These are phyloP conservation scores for Exophiala viscosa DNA, from an alignment of 2,329 filamentous ascomycete species.

Conservation along the genomic window DNA sequence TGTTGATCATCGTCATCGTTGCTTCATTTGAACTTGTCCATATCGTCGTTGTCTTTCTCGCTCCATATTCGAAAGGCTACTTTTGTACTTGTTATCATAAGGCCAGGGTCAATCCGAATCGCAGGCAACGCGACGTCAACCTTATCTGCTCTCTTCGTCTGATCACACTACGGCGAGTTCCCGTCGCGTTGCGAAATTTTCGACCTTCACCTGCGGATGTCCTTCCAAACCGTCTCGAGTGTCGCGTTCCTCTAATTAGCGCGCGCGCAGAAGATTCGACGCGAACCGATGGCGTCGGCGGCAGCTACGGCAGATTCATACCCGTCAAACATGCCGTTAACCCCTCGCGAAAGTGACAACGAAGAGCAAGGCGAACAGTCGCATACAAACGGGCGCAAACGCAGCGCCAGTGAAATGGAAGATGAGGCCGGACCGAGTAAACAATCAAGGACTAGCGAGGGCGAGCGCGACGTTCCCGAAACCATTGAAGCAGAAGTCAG, in stretches of 20 bases:
- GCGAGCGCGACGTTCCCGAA: neutral
- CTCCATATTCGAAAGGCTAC: too few relatives aligned
- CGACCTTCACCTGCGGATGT: neutral
- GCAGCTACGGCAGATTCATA: conserved; percentile 6
- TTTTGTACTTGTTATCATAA: too few relatives aligned
- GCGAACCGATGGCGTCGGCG: conserved; percentile 9
- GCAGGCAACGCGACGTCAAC: too few relatives aligned
- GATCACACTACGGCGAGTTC: too few relatives aligned
- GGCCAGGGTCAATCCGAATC: too few relatives aligned
- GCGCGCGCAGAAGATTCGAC: too few relatives aligned
- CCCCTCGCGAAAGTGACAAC: conserved; percentile 5
- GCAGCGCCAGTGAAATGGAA: conserved; percentile 23
- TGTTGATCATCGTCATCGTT: too few relatives aligned
- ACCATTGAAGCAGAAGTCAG: conserved; percentile 13
- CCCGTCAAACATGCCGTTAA: conserved; percentile 9
- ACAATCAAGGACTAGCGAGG: neutral
- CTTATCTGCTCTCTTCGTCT: too few relatives aligned
- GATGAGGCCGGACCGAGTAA: neutral
- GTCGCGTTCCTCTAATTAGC: too few relatives aligned
- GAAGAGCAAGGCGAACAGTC: conserved; percentile 2
- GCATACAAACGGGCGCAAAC: conserved; percentile 16
- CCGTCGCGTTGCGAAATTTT: too few relatives aligned
- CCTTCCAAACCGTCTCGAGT: neutral
- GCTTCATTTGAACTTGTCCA: too few relatives aligned
- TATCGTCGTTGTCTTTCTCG: too few relatives aligned